These are phyloP conservation scores for Antitrichia curtipendula DNA, from an alignment of 225 moss, liverwort and hornwort species.

Conservation along the genomic window DNA sequence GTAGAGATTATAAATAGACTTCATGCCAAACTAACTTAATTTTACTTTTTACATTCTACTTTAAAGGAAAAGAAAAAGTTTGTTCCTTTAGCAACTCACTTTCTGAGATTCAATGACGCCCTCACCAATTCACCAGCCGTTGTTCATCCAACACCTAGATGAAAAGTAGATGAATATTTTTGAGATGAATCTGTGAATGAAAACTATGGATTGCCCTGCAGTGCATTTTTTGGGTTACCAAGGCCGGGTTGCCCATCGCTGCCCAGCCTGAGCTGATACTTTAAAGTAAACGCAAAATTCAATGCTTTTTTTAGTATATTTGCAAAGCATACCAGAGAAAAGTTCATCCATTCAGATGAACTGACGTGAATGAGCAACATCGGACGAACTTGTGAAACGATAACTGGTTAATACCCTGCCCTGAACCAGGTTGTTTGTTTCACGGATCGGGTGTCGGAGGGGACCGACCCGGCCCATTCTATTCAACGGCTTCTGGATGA, in stretches of 20 bases:
- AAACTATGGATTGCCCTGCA: neutral
- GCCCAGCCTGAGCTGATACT: neutral
- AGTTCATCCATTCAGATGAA: neutral
- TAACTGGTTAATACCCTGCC: neutral
- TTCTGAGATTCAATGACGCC: neutral
- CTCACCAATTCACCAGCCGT: too few species aligned
- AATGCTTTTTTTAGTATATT: neutral
- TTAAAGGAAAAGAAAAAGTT: neutral
- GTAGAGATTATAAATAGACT: neutral
- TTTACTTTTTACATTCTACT: neutral
- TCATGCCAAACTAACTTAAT: neutral
- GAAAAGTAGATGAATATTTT: neutral
- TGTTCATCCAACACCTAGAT: neutral
- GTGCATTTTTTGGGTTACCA: neutral
- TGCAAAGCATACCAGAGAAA: too few species aligned
- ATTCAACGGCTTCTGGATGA: constrained; percentile 6
- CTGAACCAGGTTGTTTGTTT: neutral
- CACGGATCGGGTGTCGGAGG: neutral
- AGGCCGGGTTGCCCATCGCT: neutral
- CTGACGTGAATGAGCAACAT: neutral
- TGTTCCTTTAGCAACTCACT: neutral
- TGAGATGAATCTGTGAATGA: neutral
- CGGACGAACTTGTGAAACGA: neutral
- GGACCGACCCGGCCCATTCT: neutral
- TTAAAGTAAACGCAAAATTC: neutral